Evolutionary conservation across 352 stramenopile genomes (phyloP), one percentile per base, ranked within the genome.

Genomic region (Achlya hypogyna): DNA sequence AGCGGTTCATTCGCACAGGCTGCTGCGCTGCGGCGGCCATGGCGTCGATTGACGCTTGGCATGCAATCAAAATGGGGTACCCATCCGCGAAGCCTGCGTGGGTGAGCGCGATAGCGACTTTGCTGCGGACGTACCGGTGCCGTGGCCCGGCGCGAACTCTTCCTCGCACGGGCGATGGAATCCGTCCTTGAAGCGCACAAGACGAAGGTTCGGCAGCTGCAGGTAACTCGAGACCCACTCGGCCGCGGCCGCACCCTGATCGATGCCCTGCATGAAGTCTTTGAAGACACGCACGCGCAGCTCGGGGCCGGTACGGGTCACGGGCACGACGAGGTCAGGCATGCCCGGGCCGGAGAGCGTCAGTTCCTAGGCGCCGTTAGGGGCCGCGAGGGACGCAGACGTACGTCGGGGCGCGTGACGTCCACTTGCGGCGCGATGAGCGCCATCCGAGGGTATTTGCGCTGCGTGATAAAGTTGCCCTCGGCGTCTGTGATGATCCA

Each of bases 401-500:
- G 22, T 56, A 82, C 75, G 53, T 70, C 78, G 12, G 78, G 75
- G 58, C 74, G 75, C 34, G 77, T 72, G 3, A 81, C 54, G 49
- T 73, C 74, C 8, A 91, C 43, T 54, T 78, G 76, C 6, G 84
- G 82, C 0, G 67, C 68, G 38, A 95, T 75, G 14, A 91, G 63
- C 28, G 84, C 76, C 70, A 95, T 75, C 63, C 78, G 81, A 28
- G 73, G 74, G 72, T 84, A 83, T 32, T 81, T 75, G 29, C 87
- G 76, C 63, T 91, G 78, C 2, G 81, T 86, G 56, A 92, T 74
- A 63, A 93, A 89, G 69, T 79, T 87, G 51, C 78, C 72, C 1
- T 78, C 76, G 31, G 72, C 72, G 63, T 93, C 82, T 25, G 86
- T 77, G 49, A 95, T 72, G 70, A 93, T 84, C 82, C 84, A 95